Base-by-base conservation (phyloP, 2,329 filamentous ascomycete species). In the Fusarium sp. region DNA sequence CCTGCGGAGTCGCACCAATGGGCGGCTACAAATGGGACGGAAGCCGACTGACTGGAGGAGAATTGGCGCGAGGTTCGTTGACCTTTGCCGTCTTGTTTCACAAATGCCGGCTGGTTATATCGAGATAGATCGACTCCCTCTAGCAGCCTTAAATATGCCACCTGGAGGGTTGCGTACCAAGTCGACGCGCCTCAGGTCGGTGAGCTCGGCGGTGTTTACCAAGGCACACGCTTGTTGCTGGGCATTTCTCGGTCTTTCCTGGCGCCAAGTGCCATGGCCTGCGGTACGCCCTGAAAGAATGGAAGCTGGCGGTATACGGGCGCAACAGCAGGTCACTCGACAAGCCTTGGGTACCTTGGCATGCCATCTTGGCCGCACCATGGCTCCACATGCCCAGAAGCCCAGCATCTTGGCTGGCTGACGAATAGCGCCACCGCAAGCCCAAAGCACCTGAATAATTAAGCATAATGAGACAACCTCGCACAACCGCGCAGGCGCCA, bases 401-500 rank as follows among this genome's bases (percentile, higher is more conserved):
- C 44, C 56, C 41, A 59, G 46, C 18, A 31, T 44, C 65, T 68
- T 68, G 63, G 65, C 59, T 47, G 50, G 39, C 18, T 52, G 62
- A 62, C 34, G n/a, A 53, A 30, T 65, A 47, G 52, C 27, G 30
- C 64, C 55, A 68, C 52, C 12, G 31, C 18, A 47, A 15, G 43
- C 36, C 13, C 39, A 23, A 39, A 58, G 43, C 34, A 48, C 43
- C 40, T 50, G 34, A 40, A 47, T 34, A 62, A 51, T 39, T 59
- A 57, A 70, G 64, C 56, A 66, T 55, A 62, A 51, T 31, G 43
- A 50, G 46, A 60, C 66, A 48, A 34, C 47, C 10, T 36, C 34
- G 5, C 18, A 15, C 18, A 58, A 60, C 61, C 69, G 62, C 62
- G 66, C 62, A 65, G 55, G 11, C 65, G 68, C 68, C 67, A 70